These are phyloP conservation scores for Metschnikowia matae DNA, from an alignment of 805 yeast genomes.

Conservation along the genomic window DNA sequence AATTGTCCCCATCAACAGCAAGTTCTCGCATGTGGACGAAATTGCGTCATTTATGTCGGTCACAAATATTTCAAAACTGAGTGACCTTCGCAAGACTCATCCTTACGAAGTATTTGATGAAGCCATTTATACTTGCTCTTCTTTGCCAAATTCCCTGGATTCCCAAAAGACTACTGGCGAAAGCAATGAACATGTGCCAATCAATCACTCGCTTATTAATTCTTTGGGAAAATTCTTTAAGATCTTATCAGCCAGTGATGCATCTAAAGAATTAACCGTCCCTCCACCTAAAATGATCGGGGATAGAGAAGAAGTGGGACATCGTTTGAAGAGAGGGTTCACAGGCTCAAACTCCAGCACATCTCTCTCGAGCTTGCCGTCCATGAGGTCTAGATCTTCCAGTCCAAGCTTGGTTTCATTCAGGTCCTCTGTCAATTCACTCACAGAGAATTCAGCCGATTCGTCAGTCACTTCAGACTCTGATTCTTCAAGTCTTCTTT, in stretches of 20 bases:
- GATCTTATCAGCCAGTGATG: slow-evolving; percentile 32
- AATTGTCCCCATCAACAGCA: slow-evolving; percentile 34
- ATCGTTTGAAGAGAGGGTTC: slow-evolving; percentile 10
- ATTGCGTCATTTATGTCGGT: slow-evolving; percentile 15
- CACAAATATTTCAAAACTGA: slow-evolving; percentile 19
- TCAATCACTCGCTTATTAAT: slow-evolving; percentile 34
- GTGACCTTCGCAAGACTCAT: slow-evolving; percentile 47
- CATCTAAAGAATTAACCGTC: slow-evolving; percentile 8
- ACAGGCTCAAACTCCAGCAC: slow-evolving; percentile 35
- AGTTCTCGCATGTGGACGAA: slow-evolving; percentile 20
- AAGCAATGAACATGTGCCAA: slow-evolving; percentile 14
- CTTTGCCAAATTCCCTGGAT: slow-evolving; percentile 18
- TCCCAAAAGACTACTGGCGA: not conserved
- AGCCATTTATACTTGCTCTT: slow-evolving; percentile 45
- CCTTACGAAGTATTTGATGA: slow-evolving; percentile 66
- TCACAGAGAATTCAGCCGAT: slow-evolving; percentile 31
- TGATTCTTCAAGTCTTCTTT: slow-evolving; percentile 20
- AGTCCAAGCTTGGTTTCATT: slow-evolving; percentile 38
- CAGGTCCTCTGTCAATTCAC: slow-evolving; percentile 34
- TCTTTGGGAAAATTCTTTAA: slow-evolving; percentile 31
- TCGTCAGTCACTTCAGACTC: slow-evolving; percentile 31
- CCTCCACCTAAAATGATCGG: slow-evolving; percentile 9
- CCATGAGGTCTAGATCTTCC: slow-evolving; percentile 31
- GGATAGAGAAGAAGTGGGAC: slow-evolving; percentile 7
- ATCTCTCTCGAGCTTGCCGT: slow-evolving; percentile 28